These are phyloP conservation scores for Phytophthora sp. DNA, from an alignment of 352 stramenopile species.

Conservation along the genomic window DNA sequence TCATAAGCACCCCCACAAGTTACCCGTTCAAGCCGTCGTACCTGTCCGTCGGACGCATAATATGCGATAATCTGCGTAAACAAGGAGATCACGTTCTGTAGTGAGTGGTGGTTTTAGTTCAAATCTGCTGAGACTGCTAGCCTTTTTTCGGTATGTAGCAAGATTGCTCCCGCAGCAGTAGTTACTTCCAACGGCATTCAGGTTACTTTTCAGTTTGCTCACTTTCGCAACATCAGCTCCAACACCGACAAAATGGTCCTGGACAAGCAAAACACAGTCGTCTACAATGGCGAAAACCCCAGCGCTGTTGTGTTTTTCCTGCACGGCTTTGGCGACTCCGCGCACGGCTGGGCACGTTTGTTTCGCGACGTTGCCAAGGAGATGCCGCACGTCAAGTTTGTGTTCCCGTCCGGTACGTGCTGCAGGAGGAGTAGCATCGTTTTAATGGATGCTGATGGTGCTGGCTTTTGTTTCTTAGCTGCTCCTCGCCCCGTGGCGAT, in stretches of 20 bases:
- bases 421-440: too few relatives aligned
- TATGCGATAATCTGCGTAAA: too few relatives aligned
- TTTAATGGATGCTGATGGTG: not conserved
- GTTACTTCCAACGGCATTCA: too few relatives aligned
- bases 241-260: conserved; percentile 19
- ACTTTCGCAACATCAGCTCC: conserved; percentile 2
- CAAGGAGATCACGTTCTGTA: too few relatives aligned
- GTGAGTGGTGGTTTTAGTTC: too few relatives aligned
- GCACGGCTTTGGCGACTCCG: conserved; percentile 93
- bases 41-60: too few relatives aligned
- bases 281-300: conserved; percentile 26
- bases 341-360: conserved; percentile 77
- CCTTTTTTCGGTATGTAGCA: too few relatives aligned
- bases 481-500: conserved; percentile 91
- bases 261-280: conserved; percentile 39
- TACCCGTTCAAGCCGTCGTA: too few relatives aligned
- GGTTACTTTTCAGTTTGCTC: conserved; percentile 23
- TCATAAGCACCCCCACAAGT: too few relatives aligned
- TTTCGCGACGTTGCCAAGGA: conserved; percentile 60
- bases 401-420: conserved; percentile 65
- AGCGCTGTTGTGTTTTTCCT: conserved; percentile 57
- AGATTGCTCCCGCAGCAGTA: too few relatives aligned
- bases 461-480: conserved; percentile 36
- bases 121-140: too few relatives aligned
- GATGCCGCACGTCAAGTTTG: conserved; percentile 75